Evolutionary conservation across 306 rosid genomes (phyloP), one percentile per base, ranked within the genome.

Genomic region (Dalbergia cochinchinensis): DNA sequence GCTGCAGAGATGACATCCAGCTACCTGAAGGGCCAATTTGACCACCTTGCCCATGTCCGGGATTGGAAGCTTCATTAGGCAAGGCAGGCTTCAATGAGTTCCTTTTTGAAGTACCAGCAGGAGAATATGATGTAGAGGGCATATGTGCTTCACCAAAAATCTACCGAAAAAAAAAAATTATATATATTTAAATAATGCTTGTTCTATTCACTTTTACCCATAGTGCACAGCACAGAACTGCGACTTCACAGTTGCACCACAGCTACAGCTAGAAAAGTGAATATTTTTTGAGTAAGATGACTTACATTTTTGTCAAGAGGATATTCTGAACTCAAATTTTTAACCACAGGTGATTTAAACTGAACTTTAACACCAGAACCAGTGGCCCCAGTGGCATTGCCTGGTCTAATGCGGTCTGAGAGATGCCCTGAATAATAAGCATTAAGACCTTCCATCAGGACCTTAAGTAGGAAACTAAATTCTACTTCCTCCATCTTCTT

Each of bases 1-100:
- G 89, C 74, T 90, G 98, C 81, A 92, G 82, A 45, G 97, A 95
- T 64, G 96, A 90, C 82, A 91, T 92, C 97, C 97, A 92, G 89
- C 97, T 91, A 80, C 93, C 87, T 51, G 99, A 95, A 79, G 92
- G 91, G 60, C 95, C 94, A 77, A 89, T 71, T 89, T 82, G 89
- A 77, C 84, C 87, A 45, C 87, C 89, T 74, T 85, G 92, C 78
- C 87, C 92, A 48, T 83, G 91, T 77, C 83, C 82, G 63, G 82
- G 80, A 77, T 90, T 90, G 42, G 89, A 81, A 63, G 88, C 64
- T 90, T 92, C 98, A 75, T 88, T 13, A 20, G 97, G 82, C 79
- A 86, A 74, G 47, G 65, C 65, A 81, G 88, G 92, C 79, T 90
- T 95, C 66, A 90, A 74, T 59, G 84, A 59, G 71, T 88, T 90